Evolutionary conservation across 345 rosid species (phyloP), one percentile per base, ranked within the genome.

Genomic region (Jatropha curcas): DNA sequence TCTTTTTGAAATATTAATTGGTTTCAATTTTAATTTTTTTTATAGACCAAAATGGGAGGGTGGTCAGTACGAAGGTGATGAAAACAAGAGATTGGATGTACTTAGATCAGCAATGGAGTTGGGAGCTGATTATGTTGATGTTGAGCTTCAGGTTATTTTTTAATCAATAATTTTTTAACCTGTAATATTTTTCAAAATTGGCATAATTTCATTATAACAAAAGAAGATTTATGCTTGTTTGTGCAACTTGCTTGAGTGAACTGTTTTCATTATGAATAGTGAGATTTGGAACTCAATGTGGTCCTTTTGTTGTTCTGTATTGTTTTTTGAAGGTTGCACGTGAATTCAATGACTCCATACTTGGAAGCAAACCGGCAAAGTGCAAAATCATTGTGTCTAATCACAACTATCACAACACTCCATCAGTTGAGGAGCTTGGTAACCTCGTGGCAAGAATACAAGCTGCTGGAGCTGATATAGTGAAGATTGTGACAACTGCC

Each of bases 31-130:
- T 2, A 4, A 13, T 71, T 13, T 75, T 66, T 25, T 71, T 13
- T 77, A 0, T 79, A 94, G 98, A 73, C 98, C 98, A 58, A 88
- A 71, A 68, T 92, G 98, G 98, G 98, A 94, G 82, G 98, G 97
- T 34, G 98, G 98, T 63, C 87, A 81, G 25, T 92, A 94, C 74
- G 97, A 81, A 56, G 98, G 97, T 59, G 98, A 89, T 74, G 98
- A 94, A 72, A 85, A 78, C 4, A 28, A 84, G 76, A 76, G 98
- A 22, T 74, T 76, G 67, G 92, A 87, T 68, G 90, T 81, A 20
- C 95, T 92, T 67, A 85, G 81, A 50, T 74, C 92, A 72, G 98
- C 98, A 53, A 87, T 90, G 93, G 97, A 92, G 73, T 59, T 92
- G 51, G 98, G 98, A 79, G 98, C 98, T 77, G 95, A 92, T 82